Conservation (phyloP, 805 yeast species). For the Kodamaea laetipori region DNA sequence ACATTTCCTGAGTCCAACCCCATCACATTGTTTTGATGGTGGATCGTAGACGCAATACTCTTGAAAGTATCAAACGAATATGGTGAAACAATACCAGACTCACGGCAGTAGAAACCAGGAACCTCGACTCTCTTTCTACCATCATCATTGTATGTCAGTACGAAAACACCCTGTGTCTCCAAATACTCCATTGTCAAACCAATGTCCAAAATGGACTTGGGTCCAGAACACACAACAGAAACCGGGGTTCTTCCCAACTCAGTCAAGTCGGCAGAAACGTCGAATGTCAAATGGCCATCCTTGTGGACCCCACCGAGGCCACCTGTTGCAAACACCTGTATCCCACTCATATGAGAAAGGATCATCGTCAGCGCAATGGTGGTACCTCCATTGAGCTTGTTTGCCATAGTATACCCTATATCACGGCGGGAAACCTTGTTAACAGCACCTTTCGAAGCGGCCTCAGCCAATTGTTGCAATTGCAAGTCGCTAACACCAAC, state of each 20-base stretch:
- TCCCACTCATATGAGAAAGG: conserved; percentile 71
- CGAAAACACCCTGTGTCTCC: conserved; percentile 90
- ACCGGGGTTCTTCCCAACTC: conserved; percentile 83
- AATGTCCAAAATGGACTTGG: conserved; percentile 82
- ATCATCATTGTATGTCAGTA: conserved; percentile 61
- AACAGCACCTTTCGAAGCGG: conserved; percentile 26
- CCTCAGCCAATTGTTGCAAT: conserved; percentile 52
- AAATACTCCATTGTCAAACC: conserved; percentile 79
- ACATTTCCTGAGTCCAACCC: conserved; percentile 65
- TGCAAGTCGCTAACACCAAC: conserved; percentile 62
- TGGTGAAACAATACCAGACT: conserved; percentile 74
- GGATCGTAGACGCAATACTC: conserved; percentile 65
- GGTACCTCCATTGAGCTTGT: conserved; percentile 75
- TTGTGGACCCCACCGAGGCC: conserved; percentile 92
- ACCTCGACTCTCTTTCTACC: conserved; percentile 47
- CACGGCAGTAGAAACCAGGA: conserved; percentile 83
- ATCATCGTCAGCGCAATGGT: conserved; percentile 91
- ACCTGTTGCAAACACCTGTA: conserved; percentile 87
- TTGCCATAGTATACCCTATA: conserved; percentile 68
- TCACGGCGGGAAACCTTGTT: conserved; percentile 80
- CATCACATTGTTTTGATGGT: conserved; percentile 46
- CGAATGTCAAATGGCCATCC: conserved; percentile 74
- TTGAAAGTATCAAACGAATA: conserved; percentile 53
- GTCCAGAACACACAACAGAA: conserved; percentile 91
- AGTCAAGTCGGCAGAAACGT: conserved; percentile 83